These are phyloP conservation scores for Yarrowia osloensis DNA, from an alignment of 805 yeast species.

Conservation along the genomic window DNA sequence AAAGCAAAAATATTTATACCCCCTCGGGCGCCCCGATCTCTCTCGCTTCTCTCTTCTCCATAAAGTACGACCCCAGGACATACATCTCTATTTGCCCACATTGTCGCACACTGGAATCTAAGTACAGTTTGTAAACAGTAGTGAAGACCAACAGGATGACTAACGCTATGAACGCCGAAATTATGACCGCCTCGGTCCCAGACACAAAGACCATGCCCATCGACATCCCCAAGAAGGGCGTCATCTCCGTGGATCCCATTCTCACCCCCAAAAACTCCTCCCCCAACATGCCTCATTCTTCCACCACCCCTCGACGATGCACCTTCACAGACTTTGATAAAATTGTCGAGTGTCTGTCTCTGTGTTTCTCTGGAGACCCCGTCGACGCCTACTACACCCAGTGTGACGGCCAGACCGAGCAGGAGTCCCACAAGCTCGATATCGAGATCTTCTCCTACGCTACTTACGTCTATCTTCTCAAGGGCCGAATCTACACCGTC, in stretches of 20 bases:
- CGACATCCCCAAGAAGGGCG: not conserved
- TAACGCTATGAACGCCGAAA: conserved; percentile 3
- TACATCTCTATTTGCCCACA: conserved; percentile 18
- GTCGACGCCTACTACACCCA: conserved; percentile 25
- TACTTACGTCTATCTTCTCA: conserved; percentile 52
- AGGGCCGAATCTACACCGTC: conserved; percentile 54
- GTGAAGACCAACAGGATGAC: conserved; percentile 11
- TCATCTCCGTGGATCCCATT: not conserved
- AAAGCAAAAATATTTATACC: conserved; percentile 22
- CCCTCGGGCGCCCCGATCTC: not conserved
- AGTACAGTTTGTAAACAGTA: conserved; percentile 27
- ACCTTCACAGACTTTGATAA: conserved; percentile 11
- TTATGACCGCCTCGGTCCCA: not conserved
- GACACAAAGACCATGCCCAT: not conserved
- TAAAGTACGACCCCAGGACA: conserved; percentile 23
- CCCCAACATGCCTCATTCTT: not conserved
- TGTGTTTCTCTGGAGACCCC: conserved; percentile 24
- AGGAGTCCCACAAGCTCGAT: conserved; percentile 48
- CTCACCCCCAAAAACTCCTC: conserved; percentile 1
- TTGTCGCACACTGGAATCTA: conserved; percentile 26
- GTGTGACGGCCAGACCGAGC: conserved; percentile 43
- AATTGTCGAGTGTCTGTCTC: conserved; percentile 16
- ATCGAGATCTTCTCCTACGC: conserved; percentile 55
- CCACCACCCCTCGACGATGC: not conserved
- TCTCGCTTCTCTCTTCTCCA: not conserved